These are phyloP conservation scores for Leishmania braziliensis DNA, from an alignment of 208 protist genomes.

Conservation along the genomic window DNA sequence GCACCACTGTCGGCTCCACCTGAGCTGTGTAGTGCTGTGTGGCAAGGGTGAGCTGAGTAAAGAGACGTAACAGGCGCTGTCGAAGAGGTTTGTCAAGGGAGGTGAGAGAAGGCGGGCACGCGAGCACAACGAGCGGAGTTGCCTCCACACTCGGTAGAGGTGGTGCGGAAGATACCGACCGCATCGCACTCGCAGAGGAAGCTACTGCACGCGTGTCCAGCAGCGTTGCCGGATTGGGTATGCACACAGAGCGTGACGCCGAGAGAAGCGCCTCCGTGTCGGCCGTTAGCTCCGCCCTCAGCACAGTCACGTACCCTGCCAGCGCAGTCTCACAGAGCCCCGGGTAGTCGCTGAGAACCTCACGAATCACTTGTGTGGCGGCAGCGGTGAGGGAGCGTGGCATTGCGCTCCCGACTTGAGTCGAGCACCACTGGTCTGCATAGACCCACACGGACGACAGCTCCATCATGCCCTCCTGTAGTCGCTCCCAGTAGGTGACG, in stretches of 20 bases:
- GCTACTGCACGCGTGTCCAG: slow-evolving; percentile 5
- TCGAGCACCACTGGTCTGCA: slow-evolving; percentile 48
- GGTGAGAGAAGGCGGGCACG: slow-evolving; percentile 20
- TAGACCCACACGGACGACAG: slow-evolving; percentile 61
- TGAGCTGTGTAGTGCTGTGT: slow-evolving; percentile 52
- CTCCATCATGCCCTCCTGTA: slow-evolving; percentile 42
- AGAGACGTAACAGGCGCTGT: slow-evolving; percentile 34
- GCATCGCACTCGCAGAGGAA: not conserved
- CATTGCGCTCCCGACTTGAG: slow-evolving; percentile 7
- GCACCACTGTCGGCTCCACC: slow-evolving; percentile 52
- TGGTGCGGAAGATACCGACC: not conserved
- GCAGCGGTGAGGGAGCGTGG: slow-evolving; percentile 23
- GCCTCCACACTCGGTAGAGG: not conserved
- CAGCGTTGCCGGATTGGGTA: slow-evolving; percentile 8
- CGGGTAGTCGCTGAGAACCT: slow-evolving; percentile 21
- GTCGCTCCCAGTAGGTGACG: slow-evolving; percentile 47
- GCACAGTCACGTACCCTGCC: slow-evolving; percentile 34
- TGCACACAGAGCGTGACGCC: slow-evolving; percentile 4
- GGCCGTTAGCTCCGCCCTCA: slow-evolving; percentile 45
- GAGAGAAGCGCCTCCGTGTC: slow-evolving; percentile 29
- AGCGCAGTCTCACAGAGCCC: slow-evolving; percentile 33
- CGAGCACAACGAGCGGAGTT: slow-evolving; percentile 4
- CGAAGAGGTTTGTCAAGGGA: slow-evolving; percentile 19
- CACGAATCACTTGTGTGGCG: slow-evolving; percentile 15
- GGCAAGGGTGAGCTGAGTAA: slow-evolving; percentile 50